A percentile compares a stretch with the other conserved stretches of the same genome.
phyloP scores from a whole-genome alignment of 2,329 filamentous ascomycete genomes.

The Colletotrichum sp. region DNA sequence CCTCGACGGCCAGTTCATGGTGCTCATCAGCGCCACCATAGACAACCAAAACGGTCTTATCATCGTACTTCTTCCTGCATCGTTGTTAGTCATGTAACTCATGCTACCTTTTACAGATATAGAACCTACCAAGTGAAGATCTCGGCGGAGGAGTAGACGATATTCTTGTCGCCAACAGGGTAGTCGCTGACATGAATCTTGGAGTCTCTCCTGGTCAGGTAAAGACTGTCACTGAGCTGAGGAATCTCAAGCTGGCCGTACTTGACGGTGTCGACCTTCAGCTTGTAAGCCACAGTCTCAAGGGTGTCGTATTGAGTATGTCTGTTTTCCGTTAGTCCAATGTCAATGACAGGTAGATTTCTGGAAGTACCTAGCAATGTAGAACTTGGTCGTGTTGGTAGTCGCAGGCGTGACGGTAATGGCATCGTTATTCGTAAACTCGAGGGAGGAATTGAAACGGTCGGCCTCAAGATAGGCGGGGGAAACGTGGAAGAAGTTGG shows the following conservation, averaged over 20 bases:
- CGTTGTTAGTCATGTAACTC: not conserved
- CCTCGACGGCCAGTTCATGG: slow-evolving; percentile 60
- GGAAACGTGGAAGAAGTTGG: slow-evolving; percentile 73
- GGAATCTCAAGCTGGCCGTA: slow-evolving; percentile 59
- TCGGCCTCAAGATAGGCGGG: slow-evolving; percentile 68
- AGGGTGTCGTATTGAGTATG: slow-evolving; percentile 66
- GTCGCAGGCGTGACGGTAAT: slow-evolving; percentile 66
- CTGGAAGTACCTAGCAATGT: slow-evolving; percentile 47
- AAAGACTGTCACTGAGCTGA: slow-evolving; percentile 57
- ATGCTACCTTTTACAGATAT: no score
- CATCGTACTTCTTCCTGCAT: slow-evolving; percentile 57
- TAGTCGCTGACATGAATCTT: slow-evolving; percentile 71
- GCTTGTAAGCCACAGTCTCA: slow-evolving; percentile 61
- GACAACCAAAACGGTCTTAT: slow-evolving; percentile 62
- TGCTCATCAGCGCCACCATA: slow-evolving; percentile 65
- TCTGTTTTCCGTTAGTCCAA: slow-evolving; percentile 30
- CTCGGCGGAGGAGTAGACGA: slow-evolving; percentile 72
- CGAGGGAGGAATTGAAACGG: slow-evolving; percentile 34
- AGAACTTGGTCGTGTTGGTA: slow-evolving; percentile 56
- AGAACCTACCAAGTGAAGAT: slow-evolving; percentile 58
- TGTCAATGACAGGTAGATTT: accelerated
- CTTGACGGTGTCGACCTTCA: slow-evolving; percentile 60
- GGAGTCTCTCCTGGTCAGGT: slow-evolving; percentile 64
- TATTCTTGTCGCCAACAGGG: slow-evolving; percentile 56
- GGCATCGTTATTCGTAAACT: slow-evolving; percentile 41